Base-by-base conservation (phyloP, 306 rosid genomes). In the Abrus pulchellus region DNA sequence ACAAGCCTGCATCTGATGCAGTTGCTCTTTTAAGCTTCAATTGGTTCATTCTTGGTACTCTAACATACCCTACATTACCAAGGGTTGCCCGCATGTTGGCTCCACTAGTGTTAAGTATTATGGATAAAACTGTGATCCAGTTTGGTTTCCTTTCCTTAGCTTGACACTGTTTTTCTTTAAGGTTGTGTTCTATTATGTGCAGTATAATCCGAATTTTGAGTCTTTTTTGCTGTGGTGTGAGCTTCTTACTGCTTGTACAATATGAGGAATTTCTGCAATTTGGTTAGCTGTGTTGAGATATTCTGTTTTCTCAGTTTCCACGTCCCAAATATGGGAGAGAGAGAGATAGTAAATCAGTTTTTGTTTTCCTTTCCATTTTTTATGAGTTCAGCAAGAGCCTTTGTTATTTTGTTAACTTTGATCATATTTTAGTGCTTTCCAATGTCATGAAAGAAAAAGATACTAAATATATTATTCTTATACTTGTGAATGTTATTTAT, bases 1-100 rank as follows among this genome's bases (percentile, higher is more conserved):
- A 89, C 30, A 90, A 89, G 75, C 97, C 97, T 76, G 94, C 97
- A 32, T 88, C 90, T 5, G 88, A 89, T 62, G 94, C 97, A 3
- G 90, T 88, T 12, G 91, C 94, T 61, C 97, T 95, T 74, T 74
- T 95, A 64, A 88, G 94, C 86, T 77, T 93, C 87, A 95, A 95
- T 83, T 95, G 97, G 86, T 93, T 93, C 74, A 74, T 93, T 62
- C 99, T 95, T 45, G 99, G 97, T 36, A 88, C 90, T 48, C 86
- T 93, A 66, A 79, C 88, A 34, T 92, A 89, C 86, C 98, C 98
- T 0, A 90, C 93, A 1, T 77, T 94, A 32, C 96, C 97, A 45
- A 87, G 60, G 71, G 79, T 88, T 32, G 88, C 83, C 30, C 81
- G 49, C 7, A 47, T 80, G 74, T 57, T 90, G 65, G 81, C 86